Evolutionary conservation across 164 flowering plant species (phyloP).

Genomic region (Nelumbo lutea): DNA sequence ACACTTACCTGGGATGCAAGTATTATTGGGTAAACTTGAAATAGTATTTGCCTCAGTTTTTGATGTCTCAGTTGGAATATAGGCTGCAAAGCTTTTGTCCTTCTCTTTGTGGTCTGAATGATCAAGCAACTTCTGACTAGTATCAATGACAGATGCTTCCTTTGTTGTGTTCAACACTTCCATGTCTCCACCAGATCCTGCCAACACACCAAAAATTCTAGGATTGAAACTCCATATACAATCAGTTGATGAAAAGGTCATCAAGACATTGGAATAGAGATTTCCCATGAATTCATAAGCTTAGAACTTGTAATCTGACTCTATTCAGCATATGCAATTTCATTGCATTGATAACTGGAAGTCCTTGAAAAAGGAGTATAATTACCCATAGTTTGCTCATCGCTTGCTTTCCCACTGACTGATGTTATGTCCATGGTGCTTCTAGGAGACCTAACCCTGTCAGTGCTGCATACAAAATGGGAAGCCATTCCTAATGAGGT

Average conservation of each 20-base stretch:
- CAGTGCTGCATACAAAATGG: slow-evolving; percentile 18
- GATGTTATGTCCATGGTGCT: slow-evolving; percentile 13
- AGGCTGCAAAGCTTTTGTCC: background rate
- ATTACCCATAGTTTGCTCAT: slow-evolving; percentile 24
- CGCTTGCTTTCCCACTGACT: slow-evolving; percentile 9
- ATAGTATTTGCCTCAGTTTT: slow-evolving; percentile 4
- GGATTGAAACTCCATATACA: background rate
- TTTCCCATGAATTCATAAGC: background rate
- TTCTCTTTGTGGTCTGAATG: slow-evolving; percentile 6
- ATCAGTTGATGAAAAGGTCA: background rate
- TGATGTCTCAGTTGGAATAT: slow-evolving; percentile 3
- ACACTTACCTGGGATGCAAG: slow-evolving; percentile 22
- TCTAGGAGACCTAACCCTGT: slow-evolving; percentile 14
- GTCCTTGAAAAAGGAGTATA: slow-evolving; percentile 4
- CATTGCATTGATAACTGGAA: background rate
- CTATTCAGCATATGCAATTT: background rate
- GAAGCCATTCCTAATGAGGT: slow-evolving; percentile 1
- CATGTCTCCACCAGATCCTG: slow-evolving; percentile 24
- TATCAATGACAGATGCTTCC: slow-evolving; percentile 7
- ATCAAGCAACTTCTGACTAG: slow-evolving; percentile 10
- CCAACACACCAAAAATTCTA: slow-evolving; percentile 7
- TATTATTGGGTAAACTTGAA: slow-evolving; percentile 1
- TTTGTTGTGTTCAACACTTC: slow-evolving; percentile 13
- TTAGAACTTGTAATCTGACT: background rate
- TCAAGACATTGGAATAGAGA: background rate